Evolutionary conservation across 805 yeast species (phyloP).

Genomic region (Lachancea thermotolerans): DNA sequence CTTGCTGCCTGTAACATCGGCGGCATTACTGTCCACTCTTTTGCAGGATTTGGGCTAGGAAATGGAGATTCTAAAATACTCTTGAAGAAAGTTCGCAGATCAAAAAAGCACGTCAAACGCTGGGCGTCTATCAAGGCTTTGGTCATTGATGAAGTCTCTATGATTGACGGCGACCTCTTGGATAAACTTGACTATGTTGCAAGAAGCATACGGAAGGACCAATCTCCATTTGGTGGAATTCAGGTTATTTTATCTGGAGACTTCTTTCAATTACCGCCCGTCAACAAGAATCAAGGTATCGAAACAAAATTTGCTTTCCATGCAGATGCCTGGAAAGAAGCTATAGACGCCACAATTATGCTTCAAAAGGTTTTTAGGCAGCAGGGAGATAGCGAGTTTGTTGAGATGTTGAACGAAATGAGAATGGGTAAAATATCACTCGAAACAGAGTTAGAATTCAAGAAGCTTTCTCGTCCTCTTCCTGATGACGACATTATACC

Average conservation of each 20-base stretch:
- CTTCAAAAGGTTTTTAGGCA: constrained; percentile 68
- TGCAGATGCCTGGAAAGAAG: constrained; percentile 51
- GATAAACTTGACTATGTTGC: constrained; percentile 61
- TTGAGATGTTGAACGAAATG: constrained; percentile 69
- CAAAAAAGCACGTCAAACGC: constrained; percentile 41
- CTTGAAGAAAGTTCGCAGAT: constrained; percentile 46
- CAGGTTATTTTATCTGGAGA: constrained; percentile 76
- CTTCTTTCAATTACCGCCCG: constrained; percentile 76
- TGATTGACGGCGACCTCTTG: constrained; percentile 66
- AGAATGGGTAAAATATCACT: constrained; percentile 53
- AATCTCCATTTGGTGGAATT: constrained; percentile 70
- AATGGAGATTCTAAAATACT: constrained; percentile 42
- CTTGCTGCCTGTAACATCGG: constrained; percentile 78
- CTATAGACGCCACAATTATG: constrained; percentile 51
- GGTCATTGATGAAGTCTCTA: constrained; percentile 71
- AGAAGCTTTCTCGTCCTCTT: constrained; percentile 45
- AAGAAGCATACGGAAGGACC: constrained; percentile 38
- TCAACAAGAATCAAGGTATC: constrained; percentile 24
- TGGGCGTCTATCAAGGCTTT: constrained; percentile 57
- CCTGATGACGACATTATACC: constrained; percentile 58
- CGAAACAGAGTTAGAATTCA: constrained; percentile 44
- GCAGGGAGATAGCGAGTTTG: constrained; percentile 61
- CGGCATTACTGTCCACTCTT: constrained; percentile 71
- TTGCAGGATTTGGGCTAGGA: constrained; percentile 73
- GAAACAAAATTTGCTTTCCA: constrained; percentile 56